Conservation (phyloP, 257 asterid species). For the Salvia rosmarinus region DNA sequence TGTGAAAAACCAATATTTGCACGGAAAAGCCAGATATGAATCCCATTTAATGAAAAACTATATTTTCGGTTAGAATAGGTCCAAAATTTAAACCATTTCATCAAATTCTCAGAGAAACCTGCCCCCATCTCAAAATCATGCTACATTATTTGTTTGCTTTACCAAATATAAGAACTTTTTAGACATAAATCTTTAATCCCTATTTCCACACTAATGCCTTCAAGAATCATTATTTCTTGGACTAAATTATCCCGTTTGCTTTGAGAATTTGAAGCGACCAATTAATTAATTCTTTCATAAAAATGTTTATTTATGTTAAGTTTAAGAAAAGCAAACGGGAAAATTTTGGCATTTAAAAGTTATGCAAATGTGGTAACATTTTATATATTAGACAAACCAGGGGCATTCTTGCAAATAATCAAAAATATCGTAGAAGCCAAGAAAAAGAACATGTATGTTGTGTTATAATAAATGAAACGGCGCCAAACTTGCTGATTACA, state of each 20-base stretch:
- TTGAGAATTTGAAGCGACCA: too few relatives aligned
- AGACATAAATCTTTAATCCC: too few relatives aligned
- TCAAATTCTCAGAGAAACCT: background rate
- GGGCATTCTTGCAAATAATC: constrained; percentile 27
- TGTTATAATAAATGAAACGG: constrained; percentile 34
- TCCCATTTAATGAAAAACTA: constrained; percentile 32
- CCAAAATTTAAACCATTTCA: constrained; percentile 7
- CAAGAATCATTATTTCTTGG: too few relatives aligned
- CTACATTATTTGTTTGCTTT: background rate
- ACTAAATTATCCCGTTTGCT: too few relatives aligned
- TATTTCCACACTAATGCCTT: too few relatives aligned
- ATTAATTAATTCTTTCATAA: too few relatives aligned
- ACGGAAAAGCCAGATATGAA: constrained; percentile 23
- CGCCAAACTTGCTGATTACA: constrained; percentile 40
- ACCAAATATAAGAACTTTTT: background rate
- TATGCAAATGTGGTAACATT: background rate
- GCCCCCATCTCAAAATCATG: background rate
- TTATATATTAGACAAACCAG: background rate
- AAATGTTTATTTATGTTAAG: too few relatives aligned
- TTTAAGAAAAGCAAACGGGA: too few relatives aligned
- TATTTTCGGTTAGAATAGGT: constrained; percentile 23
- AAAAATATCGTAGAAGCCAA: background rate
- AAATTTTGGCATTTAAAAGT: too few relatives aligned
- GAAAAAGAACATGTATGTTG: background rate
- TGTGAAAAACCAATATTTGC: constrained; percentile 18